phyloP scores from a whole-genome alignment of 2,329 filamentous ascomycete species.

The Chalara sp. region DNA sequence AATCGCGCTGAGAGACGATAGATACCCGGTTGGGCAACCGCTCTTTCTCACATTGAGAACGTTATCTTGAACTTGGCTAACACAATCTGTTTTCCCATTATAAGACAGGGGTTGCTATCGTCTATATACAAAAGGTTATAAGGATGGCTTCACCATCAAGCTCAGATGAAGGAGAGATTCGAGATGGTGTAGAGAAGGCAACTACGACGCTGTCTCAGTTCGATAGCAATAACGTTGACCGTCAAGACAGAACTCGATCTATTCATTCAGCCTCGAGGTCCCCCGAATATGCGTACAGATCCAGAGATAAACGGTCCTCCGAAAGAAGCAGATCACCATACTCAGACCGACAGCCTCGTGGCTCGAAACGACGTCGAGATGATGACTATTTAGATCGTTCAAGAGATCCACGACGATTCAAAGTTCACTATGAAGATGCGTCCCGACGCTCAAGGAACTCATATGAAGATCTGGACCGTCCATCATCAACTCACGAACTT shows the following conservation, averaged over 20 bases:
- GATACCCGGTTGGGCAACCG: conserved; percentile 28
- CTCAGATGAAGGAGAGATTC: conserved; percentile 83
- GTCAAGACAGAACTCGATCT: conserved; percentile 69
- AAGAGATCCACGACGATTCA: conserved; percentile 53
- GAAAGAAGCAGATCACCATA: conserved; percentile 51
- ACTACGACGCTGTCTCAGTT: conserved; percentile 73
- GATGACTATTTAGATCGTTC: conserved; percentile 46
- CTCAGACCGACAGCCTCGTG: conserved; percentile 34
- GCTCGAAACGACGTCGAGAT: conserved; percentile 60
- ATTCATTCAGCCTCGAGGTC: conserved; percentile 28
- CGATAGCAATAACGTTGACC: conserved; percentile 85
- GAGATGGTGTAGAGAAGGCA: conserved; percentile 79
- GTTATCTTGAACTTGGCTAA: conserved; percentile 30
- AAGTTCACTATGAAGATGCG: conserved; percentile 53
- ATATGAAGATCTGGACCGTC: conserved; percentile 51
- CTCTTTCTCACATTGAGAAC: conserved; percentile 29
- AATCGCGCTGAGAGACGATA: conserved; percentile 24
- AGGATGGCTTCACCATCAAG: conserved; percentile 46
- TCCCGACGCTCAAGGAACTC: conserved; percentile 38
- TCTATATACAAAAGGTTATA: conserved; percentile 16
- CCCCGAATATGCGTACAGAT: conserved; percentile 35
- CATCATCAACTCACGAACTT: conserved; percentile 24
- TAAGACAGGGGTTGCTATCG: conserved; percentile 28
- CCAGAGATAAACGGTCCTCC: conserved; percentile 35
- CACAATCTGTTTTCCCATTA: conserved; percentile 20